Evolutionary conservation across 1,284 basidiomycete species (phyloP), one percentile per base, ranked within the genome.

Genomic region (Ceratobasidium theobromae): DNA sequence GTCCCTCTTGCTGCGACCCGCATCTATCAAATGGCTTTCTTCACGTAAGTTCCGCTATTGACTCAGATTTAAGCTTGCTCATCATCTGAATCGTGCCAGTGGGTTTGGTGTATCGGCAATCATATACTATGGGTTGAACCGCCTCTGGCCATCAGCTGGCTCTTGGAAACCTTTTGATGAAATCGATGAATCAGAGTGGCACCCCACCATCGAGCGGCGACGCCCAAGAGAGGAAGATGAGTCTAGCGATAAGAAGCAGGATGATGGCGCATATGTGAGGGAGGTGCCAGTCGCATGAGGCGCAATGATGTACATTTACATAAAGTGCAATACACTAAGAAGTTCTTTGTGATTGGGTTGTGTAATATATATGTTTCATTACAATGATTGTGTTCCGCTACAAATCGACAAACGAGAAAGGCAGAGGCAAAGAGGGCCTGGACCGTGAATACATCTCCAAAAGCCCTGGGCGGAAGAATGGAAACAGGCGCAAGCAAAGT

Each of bases 11-110:
- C 82, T 9, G 87, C 88, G 2, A 87, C 84, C 38, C 81, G 83
- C 55, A 82, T 91, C 70, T 89, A 89, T 75, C 78, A 88, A 69
- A 81, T 88, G 78, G 85, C 87, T 16, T 92, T 91, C 80, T 87
- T 91, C 76, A 89, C 87, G 62, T 65, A 54, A 41, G 62, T 45
- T 14, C 18, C 9, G 8, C 12, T 46, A 25, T 32, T 41, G 28
- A 41, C 4, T 23, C 30, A 16, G 28, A 3, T 28, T 40, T 41
- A 40, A 38, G 27, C 35, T 14, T 40, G n/a, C 45, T 27, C 5
- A 48, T 48, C 16, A 5, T 23, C 30, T 43, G 40, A 43, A n/a
- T 43, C 40, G 4, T 43, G 40, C 14, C 23, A 65, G 62, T 2
- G 89, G 89, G 28, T 89, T 89, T 70, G 84, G 84, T 41, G 81